These are phyloP conservation scores for Plasmopara muralis DNA, from an alignment of 352 stramenopile species.

Conservation along the genomic window DNA sequence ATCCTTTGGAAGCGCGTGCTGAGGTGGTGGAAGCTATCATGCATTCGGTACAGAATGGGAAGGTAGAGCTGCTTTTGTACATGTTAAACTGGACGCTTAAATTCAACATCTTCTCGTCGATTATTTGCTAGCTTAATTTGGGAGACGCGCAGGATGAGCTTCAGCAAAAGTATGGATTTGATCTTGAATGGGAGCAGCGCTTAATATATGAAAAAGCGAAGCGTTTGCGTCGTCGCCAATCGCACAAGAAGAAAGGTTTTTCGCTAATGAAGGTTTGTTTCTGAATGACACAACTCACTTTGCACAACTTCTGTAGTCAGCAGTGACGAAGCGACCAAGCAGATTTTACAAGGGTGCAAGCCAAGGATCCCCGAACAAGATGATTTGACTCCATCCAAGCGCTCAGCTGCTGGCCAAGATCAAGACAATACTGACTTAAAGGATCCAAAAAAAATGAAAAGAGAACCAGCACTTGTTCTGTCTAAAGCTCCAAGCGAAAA, in stretches of 20 bases:
- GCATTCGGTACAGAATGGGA: slow-evolving; percentile 33
- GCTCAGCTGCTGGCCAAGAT: slow-evolving; percentile 4
- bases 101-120: not conserved
- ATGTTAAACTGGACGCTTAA: not conserved
- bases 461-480: slow-evolving; percentile 7
- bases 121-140: slow-evolving; percentile 24
- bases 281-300: not conserved
- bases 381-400: slow-evolving; percentile 14
- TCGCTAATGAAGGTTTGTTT: slow-evolving; percentile 1
- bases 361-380: not conserved
- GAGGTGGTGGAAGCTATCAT: slow-evolving; percentile 36
- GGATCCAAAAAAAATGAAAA: slow-evolving; percentile 18
- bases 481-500: not conserved
- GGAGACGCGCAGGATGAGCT: slow-evolving; percentile 52
- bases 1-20: slow-evolving; percentile 29
- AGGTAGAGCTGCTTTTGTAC: slow-evolving; percentile 14
- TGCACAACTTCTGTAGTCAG: not conserved
- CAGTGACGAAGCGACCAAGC: not conserved
- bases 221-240: slow-evolving; percentile 26
- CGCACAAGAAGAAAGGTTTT: slow-evolving; percentile 15
- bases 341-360: not conserved
- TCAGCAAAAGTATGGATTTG: slow-evolving; percentile 44
- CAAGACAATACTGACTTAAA: slow-evolving; percentile 6
- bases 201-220: slow-evolving; percentile 35
- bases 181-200: slow-evolving; percentile 47